Evolutionary conservation across 257 asterid genomes (phyloP), one percentile per base, ranked within the genome.

Genomic region (Nemophila menziesii): DNA sequence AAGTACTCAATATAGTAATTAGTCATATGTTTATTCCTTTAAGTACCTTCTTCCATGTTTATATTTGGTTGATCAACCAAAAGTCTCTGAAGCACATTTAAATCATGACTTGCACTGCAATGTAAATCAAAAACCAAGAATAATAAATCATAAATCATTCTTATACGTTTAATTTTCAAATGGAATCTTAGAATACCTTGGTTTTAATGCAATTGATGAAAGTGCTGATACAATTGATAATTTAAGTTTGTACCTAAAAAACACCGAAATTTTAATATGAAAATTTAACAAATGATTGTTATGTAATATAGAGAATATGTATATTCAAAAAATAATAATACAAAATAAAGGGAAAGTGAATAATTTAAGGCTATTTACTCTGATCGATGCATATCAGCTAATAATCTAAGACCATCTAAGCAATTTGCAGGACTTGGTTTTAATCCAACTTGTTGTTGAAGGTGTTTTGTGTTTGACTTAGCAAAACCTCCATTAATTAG

Each of bases 11-110:
- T 5, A 11, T 14, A 15, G 33, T 10, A 41, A 13, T 29, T 10
- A 17, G 16, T 34, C 16, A 17, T 8, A 29, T 21, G 11, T 8
- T 9, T 4, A 26, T 26, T 46, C 42, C 1, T 11, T 33, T 10
- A 18, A 10, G 8, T 12, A 79, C 92, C 92, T 71, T 80, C 95
- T 18, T 85, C 95, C 29, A 51, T 68, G 14, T 79, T 79, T 43
- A 85, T 80, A 68, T 80, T 85, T 39, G 92, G 85, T 50, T 80
- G 95, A 78, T 85, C 95, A n/a, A 65, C 57, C 57, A 85, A 52
- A 52, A 85, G 78, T 52, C 72, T 81, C 46, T 66, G 75, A 60
- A 80, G 77, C 16, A 78, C 70, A 44, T 62, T 62, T 52, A 78
- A 53, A 66, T 80, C 82, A 54, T 68, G 82, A 48, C 60, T 46